Percentiles rank a stretch among this genome's conserved stretches.
These are phyloP conservation scores for Colletotrichum incanum DNA, from an alignment of 2,329 filamentous ascomycete genomes.

Conservation along the genomic window DNA sequence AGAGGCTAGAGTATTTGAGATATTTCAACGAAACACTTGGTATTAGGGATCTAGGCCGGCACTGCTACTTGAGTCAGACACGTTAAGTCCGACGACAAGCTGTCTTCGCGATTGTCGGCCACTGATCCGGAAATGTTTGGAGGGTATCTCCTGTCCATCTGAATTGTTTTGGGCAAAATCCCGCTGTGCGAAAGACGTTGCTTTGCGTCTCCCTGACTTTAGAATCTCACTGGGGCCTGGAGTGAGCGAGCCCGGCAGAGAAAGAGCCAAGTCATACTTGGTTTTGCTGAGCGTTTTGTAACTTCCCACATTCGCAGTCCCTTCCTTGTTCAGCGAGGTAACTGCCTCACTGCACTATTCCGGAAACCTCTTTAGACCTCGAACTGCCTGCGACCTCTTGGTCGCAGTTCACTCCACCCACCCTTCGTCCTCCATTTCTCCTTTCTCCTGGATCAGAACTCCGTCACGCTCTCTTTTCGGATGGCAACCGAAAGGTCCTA, in stretches of 20 bases:
- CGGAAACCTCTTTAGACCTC: background rate
- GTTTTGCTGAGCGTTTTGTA: background rate
- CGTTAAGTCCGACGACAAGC: background rate
- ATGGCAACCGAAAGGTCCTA: constrained; percentile 13
- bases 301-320: background rate
- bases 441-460: background rate
- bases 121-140: background rate
- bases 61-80: background rate
- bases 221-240: background rate
- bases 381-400: background rate
- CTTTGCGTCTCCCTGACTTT: background rate
- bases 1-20: background rate
- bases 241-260: background rate
- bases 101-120: background rate
- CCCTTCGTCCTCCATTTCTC: background rate
- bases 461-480: constrained; percentile 14
- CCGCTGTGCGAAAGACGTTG: background rate
- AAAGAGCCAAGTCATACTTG: background rate
- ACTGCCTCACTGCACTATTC: background rate
- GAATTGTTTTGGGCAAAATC: background rate
- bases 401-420: no score
- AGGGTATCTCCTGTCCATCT: background rate
- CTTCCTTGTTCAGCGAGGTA: constrained; percentile 3
- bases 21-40: no score
- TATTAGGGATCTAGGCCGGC: background rate